Conservation (phyloP, 73 alveolate species). For the Strombidium stylifer region DNA sequence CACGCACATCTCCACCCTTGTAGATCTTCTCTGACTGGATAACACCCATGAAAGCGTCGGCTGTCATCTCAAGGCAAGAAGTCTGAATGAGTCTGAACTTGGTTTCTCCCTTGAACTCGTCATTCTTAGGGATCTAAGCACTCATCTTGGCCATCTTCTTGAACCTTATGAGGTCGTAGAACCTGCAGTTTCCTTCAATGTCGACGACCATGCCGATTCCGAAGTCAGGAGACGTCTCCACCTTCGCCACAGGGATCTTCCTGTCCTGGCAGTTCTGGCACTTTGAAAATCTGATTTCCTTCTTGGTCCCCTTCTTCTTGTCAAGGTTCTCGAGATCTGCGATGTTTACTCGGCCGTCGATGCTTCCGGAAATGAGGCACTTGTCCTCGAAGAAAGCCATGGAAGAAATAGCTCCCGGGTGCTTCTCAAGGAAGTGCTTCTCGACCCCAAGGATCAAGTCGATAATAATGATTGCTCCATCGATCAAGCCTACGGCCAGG, state of each 20-base stretch:
- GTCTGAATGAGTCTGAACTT: too few species aligned
- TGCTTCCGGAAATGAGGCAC: constrained; percentile 37
- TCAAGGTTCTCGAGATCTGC: constrained; percentile 45
- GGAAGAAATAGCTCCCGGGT: constrained; percentile 39
- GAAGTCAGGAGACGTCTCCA: constrained; percentile 29
- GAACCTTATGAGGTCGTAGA: constrained; percentile 49
- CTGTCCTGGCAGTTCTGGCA: constrained; percentile 46
- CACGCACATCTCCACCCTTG: too few species aligned
- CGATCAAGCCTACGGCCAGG: constrained; percentile 45
- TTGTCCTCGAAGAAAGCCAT: constrained; percentile 50
- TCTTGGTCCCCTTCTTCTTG: background rate
- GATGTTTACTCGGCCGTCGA: constrained; percentile 45
- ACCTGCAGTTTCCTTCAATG: constrained; percentile 39
- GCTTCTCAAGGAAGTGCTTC: constrained; percentile 41
- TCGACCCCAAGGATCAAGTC: constrained; percentile 48
- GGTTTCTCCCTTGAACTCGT: too few species aligned
- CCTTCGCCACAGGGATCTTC: constrained; percentile 42
- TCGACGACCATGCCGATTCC: constrained; percentile 54
- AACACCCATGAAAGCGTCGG: constrained; percentile 22
- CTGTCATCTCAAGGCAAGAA: constrained; percentile 1
- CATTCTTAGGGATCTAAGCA: constrained; percentile 13
- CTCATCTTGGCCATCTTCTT: constrained; percentile 43
- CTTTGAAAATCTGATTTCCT: background rate
- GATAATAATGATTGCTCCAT: constrained; percentile 41
- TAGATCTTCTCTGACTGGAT: constrained; percentile 12